These are phyloP conservation scores for Amanita pseudoporphyria DNA, from an alignment of 768 basidiomycete genomes.

Conservation along the genomic window DNA sequence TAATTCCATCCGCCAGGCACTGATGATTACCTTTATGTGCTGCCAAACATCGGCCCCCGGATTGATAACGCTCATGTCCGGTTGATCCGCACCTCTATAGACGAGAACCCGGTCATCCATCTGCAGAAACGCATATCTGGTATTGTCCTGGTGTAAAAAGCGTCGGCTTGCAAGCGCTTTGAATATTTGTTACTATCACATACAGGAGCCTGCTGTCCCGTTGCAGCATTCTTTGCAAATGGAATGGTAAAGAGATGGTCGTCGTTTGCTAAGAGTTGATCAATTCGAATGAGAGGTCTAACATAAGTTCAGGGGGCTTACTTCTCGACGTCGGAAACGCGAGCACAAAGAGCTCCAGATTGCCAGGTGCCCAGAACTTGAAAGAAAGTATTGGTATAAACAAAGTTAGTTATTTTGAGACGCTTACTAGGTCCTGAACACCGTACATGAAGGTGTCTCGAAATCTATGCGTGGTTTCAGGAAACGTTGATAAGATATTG, in stretches of 20 bases:
- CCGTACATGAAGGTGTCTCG: constrained; percentile 86
- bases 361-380: constrained; percentile 92
- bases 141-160: constrained; percentile 62
- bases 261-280: constrained; percentile 33
- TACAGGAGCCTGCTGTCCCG: constrained; percentile 86
- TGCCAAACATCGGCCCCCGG: constrained; percentile 99
- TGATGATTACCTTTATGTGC: constrained; percentile 65
- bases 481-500: constrained; percentile 1
- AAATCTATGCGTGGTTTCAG: constrained; percentile 30
- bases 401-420: background rate
- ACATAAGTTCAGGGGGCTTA: constrained; percentile 19
- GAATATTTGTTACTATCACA: constrained; percentile 18
- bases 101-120: constrained; percentile 91
- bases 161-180: background rate
- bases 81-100: constrained; percentile 94
- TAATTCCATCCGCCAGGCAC: background rate
- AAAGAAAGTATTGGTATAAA: constrained; percentile 4
- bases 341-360: constrained; percentile 78
- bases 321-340: constrained; percentile 45
- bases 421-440: constrained; percentile 58
- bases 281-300: background rate
- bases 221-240: constrained; percentile 92
- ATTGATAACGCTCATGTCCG: constrained; percentile 97
- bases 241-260: constrained; percentile 79
- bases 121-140: constrained; percentile 90